These are phyloP conservation scores for Tricholoma hemisulphureum DNA, from an alignment of 768 basidiomycete species.

Conservation along the genomic window DNA sequence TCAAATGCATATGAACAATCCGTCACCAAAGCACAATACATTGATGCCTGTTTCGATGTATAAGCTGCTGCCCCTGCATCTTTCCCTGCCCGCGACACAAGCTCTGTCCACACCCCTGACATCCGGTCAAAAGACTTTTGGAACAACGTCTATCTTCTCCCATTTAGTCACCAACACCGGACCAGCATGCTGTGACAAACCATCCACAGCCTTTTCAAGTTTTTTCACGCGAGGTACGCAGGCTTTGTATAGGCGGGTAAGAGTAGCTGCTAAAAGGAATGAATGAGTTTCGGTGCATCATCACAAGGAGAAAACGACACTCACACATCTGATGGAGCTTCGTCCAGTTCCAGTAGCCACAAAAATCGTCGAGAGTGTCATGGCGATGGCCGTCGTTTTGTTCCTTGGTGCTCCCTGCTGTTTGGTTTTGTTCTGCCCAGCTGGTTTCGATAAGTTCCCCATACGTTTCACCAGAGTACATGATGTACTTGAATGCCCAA, in stretches of 20 bases:
- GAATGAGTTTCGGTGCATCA: too few relatives aligned
- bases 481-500: conserved; percentile 26
- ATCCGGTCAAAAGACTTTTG: conserved; percentile 6
- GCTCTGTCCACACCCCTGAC: neutral
- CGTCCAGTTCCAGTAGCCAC: conserved; percentile 25
- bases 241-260: neutral
- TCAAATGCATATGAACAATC: neutral
- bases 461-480: conserved; percentile 20
- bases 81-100: neutral
- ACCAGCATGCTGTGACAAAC: neutral
- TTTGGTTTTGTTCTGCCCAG: conserved; percentile 26
- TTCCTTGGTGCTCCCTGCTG: conserved; percentile 27
- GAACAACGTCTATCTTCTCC: conserved; percentile 3
- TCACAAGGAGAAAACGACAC: neutral
- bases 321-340: conserved; percentile 22
- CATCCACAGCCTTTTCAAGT: neutral
- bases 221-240: neutral
- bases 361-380: conserved; percentile 25
- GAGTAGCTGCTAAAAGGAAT: too few relatives aligned
- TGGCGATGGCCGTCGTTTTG: conserved; percentile 30
- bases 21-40: neutral
- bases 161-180: neutral
- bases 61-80: neutral
- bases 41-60: conserved; percentile 1
- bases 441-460: conserved; percentile 30